These are phyloP conservation scores for Suillus hirtellus DNA, from an alignment of 768 basidiomycete species.

Conservation along the genomic window DNA sequence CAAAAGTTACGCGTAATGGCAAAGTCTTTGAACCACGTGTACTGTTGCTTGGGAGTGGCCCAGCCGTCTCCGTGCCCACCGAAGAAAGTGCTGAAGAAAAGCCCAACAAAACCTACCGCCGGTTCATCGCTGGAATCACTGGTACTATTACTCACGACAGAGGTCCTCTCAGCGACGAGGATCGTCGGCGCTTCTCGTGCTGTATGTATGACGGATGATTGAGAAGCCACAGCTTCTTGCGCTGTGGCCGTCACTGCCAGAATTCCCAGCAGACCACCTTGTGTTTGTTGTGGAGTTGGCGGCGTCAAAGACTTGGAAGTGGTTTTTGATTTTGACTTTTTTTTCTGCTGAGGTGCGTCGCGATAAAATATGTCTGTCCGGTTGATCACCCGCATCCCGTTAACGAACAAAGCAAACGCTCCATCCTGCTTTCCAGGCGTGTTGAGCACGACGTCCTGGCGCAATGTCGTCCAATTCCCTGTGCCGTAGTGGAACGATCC, in stretches of 20 bases:
- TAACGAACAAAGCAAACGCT: constrained; percentile 59
- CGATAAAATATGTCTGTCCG: constrained; percentile 66
- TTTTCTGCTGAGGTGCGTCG: constrained; percentile 28
- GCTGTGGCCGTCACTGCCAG: neutral
- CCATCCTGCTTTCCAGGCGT: constrained; percentile 75
- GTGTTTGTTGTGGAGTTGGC: neutral
- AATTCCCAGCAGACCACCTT: constrained; percentile 1
- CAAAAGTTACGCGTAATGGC: constrained; percentile 38
- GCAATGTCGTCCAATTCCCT: constrained; percentile 71
- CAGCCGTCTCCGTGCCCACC: constrained; percentile 69
- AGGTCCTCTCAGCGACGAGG: neutral
- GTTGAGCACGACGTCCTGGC: constrained; percentile 72
- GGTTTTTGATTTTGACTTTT: constrained; percentile 7
- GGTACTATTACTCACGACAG: neutral
- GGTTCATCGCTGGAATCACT: constrained; percentile 3
- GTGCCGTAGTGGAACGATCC: constrained; percentile 63
- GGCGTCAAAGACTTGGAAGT: neutral
- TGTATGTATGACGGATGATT: neutral
- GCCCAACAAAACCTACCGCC: constrained; percentile 45
- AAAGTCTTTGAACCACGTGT: constrained; percentile 76
- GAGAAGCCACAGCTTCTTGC: neutral
- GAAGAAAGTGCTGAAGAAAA: constrained; percentile 87
- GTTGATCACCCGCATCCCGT: constrained; percentile 54
- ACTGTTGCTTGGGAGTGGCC: constrained; percentile 74
- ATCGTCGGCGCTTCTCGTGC: neutral